phyloP scores from a whole-genome alignment of 768 basidiomycete species.

The Pleurotus giganteus region DNA sequence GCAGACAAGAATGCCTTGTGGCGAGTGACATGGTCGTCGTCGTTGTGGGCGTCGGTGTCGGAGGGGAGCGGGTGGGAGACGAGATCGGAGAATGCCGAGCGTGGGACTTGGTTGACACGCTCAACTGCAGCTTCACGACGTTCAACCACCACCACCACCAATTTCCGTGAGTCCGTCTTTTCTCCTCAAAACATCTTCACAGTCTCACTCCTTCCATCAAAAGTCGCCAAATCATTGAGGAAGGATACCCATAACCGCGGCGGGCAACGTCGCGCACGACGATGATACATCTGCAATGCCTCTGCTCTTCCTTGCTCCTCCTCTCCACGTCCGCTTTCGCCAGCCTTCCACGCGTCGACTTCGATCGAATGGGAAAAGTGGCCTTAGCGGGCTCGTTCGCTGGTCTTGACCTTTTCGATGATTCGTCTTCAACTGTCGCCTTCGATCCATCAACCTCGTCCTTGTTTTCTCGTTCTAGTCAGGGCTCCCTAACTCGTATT shows the following conservation, averaged over 20 bases:
- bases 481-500: constrained; percentile 67
- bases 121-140: constrained; percentile 4
- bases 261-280: neutral
- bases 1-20: constrained; percentile 27
- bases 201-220: neutral
- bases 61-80: neutral
- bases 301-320: constrained; percentile 23
- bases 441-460: constrained; percentile 75
- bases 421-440: constrained; percentile 41
- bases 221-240: neutral
- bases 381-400: constrained; percentile 87
- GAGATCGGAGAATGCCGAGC: neutral
- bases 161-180: constrained; percentile 3
- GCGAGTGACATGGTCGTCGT: constrained; percentile 38
- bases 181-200: neutral
- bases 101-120: neutral
- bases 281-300: constrained; percentile 12
- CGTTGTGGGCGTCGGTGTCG: neutral
- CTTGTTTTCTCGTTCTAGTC: constrained; percentile 58
- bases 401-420: constrained; percentile 77
- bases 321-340: constrained; percentile 32
- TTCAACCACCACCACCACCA: neutral
- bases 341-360: constrained; percentile 60
- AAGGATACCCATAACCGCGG: neutral
- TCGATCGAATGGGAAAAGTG: constrained; percentile 86